Base-by-base conservation (phyloP, 2,329 filamentous ascomycete genomes). In the Apiospora arundinis region DNA sequence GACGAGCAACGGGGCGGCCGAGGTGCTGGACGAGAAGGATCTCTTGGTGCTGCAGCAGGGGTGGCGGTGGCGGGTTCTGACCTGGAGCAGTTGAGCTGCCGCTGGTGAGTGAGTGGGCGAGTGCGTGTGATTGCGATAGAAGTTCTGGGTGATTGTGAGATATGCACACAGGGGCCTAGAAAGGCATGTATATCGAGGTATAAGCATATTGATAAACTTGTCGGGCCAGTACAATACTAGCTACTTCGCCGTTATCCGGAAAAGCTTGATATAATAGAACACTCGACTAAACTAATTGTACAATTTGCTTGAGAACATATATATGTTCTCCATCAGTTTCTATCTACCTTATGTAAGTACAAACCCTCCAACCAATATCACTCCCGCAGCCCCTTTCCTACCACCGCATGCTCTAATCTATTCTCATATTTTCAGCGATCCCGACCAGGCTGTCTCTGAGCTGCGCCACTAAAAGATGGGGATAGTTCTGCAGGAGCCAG, bases 61-160 rank as follows among this genome's bases (percentile, higher is more conserved):
- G 0, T 90, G 88, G 88, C 81, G 88, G 71, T 90, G 88, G 88
- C 80, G 87, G 68, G 82, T 90, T 25, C 72, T 90, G 73, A 74
- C 85, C 40, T 89, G 84, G 84, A 77, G 75, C 37, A 46, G 52
- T 9, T 69, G 67, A 68, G 37, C 32, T 21, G 52, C 11, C 3
- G 14, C 32, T 18, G 52, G 25, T 18, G 14, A 5, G 25, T 32
- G 49, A 28, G 23, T 32, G 14, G 18, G 16, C 3, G 49, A 2
- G 49, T 1, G 25, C 18, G 25, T 4, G 14, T 21, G 16, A 3
- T 8, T n/a, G 52, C 16, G 7, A 21, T n/a, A 8, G 9, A 7
- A n/a, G 4, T 52, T 28, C 7, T 1, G 32, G 32, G 32, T 18
- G 1, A 32, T 18, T 21, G 1, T 21, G 1, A 32, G 25, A 16